Base-by-base conservation (phyloP, 768 basidiomycete genomes). In the Naganishia antarctica region DNA sequence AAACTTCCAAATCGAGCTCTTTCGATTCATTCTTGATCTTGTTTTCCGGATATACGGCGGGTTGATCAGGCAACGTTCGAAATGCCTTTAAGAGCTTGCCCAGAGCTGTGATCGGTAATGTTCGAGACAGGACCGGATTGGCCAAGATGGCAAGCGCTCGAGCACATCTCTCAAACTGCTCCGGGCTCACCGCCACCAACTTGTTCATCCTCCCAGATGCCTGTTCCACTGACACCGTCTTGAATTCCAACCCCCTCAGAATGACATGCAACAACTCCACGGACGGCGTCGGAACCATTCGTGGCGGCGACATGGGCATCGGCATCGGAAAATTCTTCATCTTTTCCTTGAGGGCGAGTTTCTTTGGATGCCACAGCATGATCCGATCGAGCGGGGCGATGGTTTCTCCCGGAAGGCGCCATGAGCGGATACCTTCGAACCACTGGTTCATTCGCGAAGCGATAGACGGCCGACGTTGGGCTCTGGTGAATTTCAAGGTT, bases 331-430 rank as follows among this genome's bases (percentile, higher is more conserved):
- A 77, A 28, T 69, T 68, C 44, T 65, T 59, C 67, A 77, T 70
- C 49, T 74, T 74, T 34, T 73, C 72, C 26, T 70, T 67, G 9
- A 74, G 59, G 6, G 69, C 68, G 0, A 76, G 58, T 26, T 73
- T 68, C n/a, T 66, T 40, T 1, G 75, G 74, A 68, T 76, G 76
- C 76, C 76, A 76, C 2, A 75, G 66, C 50, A 71, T 71, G 32
- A 73, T 64, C 41, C 71, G 61, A 57, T 70, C 74, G 25, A 72
- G 70, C 0, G 73, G 77, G 8, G 72, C 74, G 3, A 76, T 21
- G 1, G 68, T 62, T 63, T 75, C 75, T 23, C 74, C 76, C 9
- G 74, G 75, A 18, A 75, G 53, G 21, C 63, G 47, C 76, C 76
- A 75, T 0, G 72, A 69, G 18, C 74, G 60, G 1, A 75, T 70